Evolutionary conservation across 345 rosid species (phyloP).

Genomic region (Pistacia integerrima): DNA sequence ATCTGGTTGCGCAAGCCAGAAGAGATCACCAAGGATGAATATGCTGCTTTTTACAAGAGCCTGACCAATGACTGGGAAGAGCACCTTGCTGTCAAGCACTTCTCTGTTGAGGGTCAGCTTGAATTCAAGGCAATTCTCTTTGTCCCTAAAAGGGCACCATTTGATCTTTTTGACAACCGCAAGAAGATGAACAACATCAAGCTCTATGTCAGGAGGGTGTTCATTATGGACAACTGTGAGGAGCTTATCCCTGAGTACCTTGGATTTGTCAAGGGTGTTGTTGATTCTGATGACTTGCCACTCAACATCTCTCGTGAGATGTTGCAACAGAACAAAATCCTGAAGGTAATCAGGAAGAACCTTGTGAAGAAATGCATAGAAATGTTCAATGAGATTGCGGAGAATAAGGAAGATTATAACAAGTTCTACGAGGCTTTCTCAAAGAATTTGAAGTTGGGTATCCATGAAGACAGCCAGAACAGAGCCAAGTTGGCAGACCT

Average conservation of each 20-base stretch:
- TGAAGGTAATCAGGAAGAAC: slow-evolving; percentile 90
- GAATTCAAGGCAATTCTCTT: slow-evolving; percentile 86
- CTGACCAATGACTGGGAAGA: slow-evolving; percentile 91
- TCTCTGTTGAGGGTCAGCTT: slow-evolving; percentile 93
- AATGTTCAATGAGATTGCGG: slow-evolving; percentile 88
- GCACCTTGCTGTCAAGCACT: slow-evolving; percentile 81
- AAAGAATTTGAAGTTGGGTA: slow-evolving; percentile 82
- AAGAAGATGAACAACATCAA: slow-evolving; percentile 91
- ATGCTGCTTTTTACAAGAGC: slow-evolving; percentile 87
- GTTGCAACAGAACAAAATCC: slow-evolving; percentile 93
- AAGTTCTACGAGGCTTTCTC: slow-evolving; percentile 88
- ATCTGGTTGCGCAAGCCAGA: slow-evolving; percentile 94
- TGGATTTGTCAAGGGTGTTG: slow-evolving; percentile 84
- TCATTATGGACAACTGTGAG: slow-evolving; percentile 95
- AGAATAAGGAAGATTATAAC: slow-evolving; percentile 84
- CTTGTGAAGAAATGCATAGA: slow-evolving; percentile 88
- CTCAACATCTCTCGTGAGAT: slow-evolving; percentile 92
- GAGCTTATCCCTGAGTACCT: slow-evolving; percentile 85
- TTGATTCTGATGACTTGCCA: slow-evolving; percentile 88
- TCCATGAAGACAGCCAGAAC: slow-evolving; percentile 89
- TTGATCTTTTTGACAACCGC: slow-evolving; percentile 80
- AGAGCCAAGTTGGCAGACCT: slow-evolving; percentile 75
- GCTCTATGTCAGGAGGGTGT: slow-evolving; percentile 81
- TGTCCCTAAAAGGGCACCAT: slow-evolving; percentile 83
- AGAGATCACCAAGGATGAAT: slow-evolving; percentile 85